A percentile compares a stretch with the other conserved stretches of the same genome.
Evolutionary conservation across 352 stramenopile species (phyloP).

Genomic region (Pilasporangium apinafurcum): DNA sequence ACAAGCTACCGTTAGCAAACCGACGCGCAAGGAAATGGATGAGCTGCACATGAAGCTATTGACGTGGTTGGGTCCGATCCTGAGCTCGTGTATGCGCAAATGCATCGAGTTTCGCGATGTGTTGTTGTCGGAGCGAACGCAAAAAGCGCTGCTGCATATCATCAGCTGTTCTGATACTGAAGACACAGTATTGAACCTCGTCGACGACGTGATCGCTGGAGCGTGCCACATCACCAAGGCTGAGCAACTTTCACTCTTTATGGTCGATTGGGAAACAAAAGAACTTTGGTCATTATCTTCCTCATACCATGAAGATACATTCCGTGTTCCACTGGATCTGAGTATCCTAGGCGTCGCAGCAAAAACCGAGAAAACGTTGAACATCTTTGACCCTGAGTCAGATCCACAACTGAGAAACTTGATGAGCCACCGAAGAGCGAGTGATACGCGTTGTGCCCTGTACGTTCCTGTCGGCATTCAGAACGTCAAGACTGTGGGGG

Average conservation of each 20-base stretch:
- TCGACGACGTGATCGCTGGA: constrained; percentile 78
- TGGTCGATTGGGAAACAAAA: constrained; percentile 80
- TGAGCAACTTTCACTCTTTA: constrained; percentile 70
- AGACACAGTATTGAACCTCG: constrained; percentile 79
- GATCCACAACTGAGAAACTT: constrained; percentile 49
- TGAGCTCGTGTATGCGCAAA: constrained; percentile 80
- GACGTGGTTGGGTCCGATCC: constrained; percentile 73
- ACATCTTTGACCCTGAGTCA: constrained; percentile 55
- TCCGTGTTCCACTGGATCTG: constrained; percentile 48
- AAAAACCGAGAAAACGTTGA: constrained; percentile 54
- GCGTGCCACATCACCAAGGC: constrained; percentile 79
- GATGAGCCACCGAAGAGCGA: constrained; percentile 50
- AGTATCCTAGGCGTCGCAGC: constrained; percentile 62
- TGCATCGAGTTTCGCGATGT: constrained; percentile 85
- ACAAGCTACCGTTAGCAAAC: constrained; percentile 44
- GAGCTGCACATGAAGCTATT: constrained; percentile 67
- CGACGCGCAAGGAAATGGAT: constrained; percentile 33
- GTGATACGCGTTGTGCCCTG: constrained; percentile 64
- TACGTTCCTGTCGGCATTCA: constrained; percentile 83
- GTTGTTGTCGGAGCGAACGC: constrained; percentile 71
- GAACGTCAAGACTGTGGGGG: constrained; percentile 24
- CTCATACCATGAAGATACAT: constrained; percentile 62
- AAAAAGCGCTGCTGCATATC: constrained; percentile 81
- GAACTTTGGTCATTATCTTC: constrained; percentile 80
- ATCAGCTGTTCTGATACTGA: constrained; percentile 80